Conservation (phyloP, 768 basidiomycete species). For the Austroboletus eburneus region DNA sequence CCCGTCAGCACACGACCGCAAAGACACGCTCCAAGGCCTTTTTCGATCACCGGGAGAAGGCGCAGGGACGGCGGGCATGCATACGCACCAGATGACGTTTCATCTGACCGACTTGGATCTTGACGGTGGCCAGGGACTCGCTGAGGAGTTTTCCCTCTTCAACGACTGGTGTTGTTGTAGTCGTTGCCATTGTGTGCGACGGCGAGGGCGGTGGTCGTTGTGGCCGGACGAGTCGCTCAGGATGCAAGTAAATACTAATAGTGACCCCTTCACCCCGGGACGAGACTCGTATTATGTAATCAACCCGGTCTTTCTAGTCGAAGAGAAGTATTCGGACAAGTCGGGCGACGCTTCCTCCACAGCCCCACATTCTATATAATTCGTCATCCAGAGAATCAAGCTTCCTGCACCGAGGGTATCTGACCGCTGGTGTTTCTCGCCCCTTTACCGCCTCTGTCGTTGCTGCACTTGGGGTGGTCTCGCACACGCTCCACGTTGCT, state of each 20-base stretch:
- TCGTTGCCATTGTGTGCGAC: constrained; percentile 20
- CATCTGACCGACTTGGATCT: constrained; percentile 93
- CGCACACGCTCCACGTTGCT: no score
- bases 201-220: constrained; percentile 5
- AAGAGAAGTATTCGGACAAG: no score
- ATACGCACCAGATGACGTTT: constrained; percentile 80
- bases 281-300: constrained; percentile 14
- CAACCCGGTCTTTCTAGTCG: no score
- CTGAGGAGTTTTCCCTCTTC: constrained; percentile 84
- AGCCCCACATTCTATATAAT: no score
- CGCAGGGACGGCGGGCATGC: background rate
- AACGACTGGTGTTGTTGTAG: constrained; percentile 30
- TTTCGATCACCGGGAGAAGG: background rate
- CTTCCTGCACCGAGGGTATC: no score
- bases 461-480: no score
- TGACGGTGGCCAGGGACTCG: constrained; percentile 81
- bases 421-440: no score
- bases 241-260: background rate
- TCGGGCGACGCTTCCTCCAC: no score
- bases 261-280: constrained; percentile 4
- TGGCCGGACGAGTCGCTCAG: background rate
- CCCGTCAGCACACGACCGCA: background rate
- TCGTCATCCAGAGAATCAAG: no score
- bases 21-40: no score
- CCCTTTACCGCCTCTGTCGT: no score